Evolutionary conservation across 164 flowering plant genomes (phyloP).

Genomic region (Malania oleifera): DNA sequence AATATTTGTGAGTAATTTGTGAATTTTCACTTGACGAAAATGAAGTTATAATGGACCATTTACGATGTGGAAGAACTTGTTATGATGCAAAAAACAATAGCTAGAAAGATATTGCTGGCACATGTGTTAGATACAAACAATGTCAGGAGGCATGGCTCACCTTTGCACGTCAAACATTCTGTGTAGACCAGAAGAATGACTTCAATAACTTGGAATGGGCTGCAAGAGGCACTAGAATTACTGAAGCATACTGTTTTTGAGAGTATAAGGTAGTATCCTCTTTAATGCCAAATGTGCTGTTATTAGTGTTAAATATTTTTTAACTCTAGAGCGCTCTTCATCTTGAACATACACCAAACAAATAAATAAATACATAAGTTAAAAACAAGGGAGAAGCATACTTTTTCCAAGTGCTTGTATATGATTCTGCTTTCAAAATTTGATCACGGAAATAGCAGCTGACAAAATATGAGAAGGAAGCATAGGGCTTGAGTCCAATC

Average conservation of each 20-base stretch:
- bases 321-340: slow-evolving; percentile 64
- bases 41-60: no score
- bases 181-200: slow-evolving; percentile 32
- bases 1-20: no score
- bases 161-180: slow-evolving; percentile 43
- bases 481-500: no score
- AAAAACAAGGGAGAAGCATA: no score
- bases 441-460: no score
- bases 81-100: no score
- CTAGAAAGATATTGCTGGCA: no score
- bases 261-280: slow-evolving; percentile 72
- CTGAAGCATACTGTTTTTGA: slow-evolving; percentile 76
- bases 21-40: no score
- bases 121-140: background rate
- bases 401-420: no score
- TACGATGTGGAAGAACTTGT: no score
- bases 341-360: slow-evolving; percentile 60
- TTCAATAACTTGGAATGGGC: slow-evolving; percentile 36
- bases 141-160: slow-evolving; percentile 28
- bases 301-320: slow-evolving; percentile 48
- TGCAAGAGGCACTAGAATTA: slow-evolving; percentile 72
- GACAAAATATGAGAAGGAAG: no score
- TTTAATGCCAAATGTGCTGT: slow-evolving; percentile 64
- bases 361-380: background rate
- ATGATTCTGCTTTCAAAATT: no score